phyloP scores from a whole-genome alignment of 139 green algal genomes.

The Astrephomene gubernaculifera region DNA sequence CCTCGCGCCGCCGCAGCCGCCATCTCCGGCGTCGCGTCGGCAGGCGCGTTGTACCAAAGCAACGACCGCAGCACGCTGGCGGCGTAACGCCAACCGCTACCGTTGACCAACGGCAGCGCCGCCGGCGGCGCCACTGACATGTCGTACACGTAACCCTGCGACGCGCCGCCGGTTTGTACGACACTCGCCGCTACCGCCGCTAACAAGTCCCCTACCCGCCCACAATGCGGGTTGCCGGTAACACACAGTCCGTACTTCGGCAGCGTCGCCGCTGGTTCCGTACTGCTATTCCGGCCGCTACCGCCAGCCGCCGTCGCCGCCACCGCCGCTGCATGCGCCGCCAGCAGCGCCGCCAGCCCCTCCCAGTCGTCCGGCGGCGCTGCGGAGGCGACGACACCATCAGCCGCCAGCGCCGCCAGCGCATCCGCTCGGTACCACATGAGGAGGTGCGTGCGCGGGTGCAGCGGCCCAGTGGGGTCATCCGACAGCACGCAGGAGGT shows the following conservation, averaged over 20 bases:
- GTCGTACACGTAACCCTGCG: background rate
- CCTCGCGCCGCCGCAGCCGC: background rate
- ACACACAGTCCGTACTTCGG: conserved; percentile 2
- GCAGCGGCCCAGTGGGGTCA: background rate
- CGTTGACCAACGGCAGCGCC: background rate
- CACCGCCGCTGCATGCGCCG: background rate
- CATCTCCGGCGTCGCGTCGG: background rate
- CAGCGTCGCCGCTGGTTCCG: background rate
- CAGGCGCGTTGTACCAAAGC: conserved; percentile 4
- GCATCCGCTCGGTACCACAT: background rate
- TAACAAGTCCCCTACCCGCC: background rate
- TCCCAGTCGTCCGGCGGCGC: background rate
- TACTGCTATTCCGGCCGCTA: background rate
- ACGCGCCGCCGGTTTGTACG: background rate
- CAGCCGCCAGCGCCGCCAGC: background rate
- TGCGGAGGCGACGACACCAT: no score
- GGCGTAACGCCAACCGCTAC: conserved; percentile 9
- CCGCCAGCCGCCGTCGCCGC: background rate
- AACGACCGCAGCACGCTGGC: background rate
- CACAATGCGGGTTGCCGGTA: background rate
- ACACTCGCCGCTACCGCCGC: conserved; percentile 1
- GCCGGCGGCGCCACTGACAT: background rate
- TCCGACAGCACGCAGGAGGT: background rate
- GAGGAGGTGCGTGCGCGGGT: conserved; percentile 18
- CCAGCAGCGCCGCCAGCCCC: background rate